Percentiles rank a stretch among this genome's conserved stretches.
Conservation (phyloP, 306 rosid genomes). For the Cicer arietinum region DNA sequence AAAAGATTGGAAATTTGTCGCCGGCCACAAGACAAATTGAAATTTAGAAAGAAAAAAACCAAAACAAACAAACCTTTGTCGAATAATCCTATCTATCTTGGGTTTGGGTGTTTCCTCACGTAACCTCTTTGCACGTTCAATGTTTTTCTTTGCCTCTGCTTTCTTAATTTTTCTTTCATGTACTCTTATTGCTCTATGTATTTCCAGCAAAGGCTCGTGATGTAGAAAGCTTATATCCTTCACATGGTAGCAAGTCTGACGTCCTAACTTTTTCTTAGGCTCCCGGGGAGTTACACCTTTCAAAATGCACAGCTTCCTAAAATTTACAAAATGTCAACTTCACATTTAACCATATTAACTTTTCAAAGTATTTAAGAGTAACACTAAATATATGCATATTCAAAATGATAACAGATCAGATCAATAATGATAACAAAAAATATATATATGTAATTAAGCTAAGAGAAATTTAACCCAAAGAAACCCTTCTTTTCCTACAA, state of each 20-base stretch:
- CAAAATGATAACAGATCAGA: neutral
- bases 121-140: constrained; percentile 68
- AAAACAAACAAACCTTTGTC: constrained; percentile 67
- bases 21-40: neutral
- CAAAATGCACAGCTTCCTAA: constrained; percentile 85
- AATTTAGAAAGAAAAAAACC: constrained; percentile 15
- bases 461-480: neutral
- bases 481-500: constrained; percentile 11
- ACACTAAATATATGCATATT: neutral
- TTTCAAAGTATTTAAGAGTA: neutral
- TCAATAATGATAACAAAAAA: neutral
- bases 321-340: constrained; percentile 38
- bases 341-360: neutral
- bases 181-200: constrained; percentile 67
- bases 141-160: constrained; percentile 84
- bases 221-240: constrained; percentile 90
- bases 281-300: constrained; percentile 93
- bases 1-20: constrained; percentile 7
- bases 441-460: neutral
- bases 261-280: constrained; percentile 93
- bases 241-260: constrained; percentile 89
- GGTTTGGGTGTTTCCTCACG: constrained; percentile 62
- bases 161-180: constrained; percentile 83
- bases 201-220: constrained; percentile 84
- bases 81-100: constrained; percentile 68